phyloP scores from a whole-genome alignment of 805 yeast genomes.

The Ogataea degrootiae region DNA sequence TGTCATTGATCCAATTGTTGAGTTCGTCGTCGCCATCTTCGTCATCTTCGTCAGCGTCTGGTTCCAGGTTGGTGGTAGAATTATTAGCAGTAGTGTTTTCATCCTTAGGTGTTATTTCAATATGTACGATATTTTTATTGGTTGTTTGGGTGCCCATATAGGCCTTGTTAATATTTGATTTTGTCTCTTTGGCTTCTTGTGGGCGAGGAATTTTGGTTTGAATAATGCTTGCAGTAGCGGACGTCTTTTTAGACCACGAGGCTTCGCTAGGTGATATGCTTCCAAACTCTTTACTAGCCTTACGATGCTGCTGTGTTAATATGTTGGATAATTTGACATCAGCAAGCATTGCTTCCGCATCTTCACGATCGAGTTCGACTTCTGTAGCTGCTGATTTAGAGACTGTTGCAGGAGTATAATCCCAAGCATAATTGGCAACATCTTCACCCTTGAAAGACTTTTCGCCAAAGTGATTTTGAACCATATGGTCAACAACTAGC shows the following conservation, averaged over 20 bases:
- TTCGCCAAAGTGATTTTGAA: constrained; percentile 54
- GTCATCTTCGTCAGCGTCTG: not conserved
- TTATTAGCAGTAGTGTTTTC: too few species aligned
- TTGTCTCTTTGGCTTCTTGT: too few species aligned
- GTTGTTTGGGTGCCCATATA: too few species aligned
- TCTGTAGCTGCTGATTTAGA: not conserved
- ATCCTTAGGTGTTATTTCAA: too few species aligned
- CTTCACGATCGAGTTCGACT: constrained; percentile 3
- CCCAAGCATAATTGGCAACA: constrained; percentile 15
- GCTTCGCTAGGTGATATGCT: constrained; percentile 14
- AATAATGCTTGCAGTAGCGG: too few species aligned
- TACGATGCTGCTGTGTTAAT: constrained; percentile 31
- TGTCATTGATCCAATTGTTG: constrained; percentile 46
- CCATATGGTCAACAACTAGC: constrained; percentile 84
- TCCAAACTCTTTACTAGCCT: constrained; percentile 33
- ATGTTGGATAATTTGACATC: constrained; percentile 21
- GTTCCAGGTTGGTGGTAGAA: too few species aligned
- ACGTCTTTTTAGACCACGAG: too few species aligned
- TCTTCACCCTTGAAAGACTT: constrained; percentile 22
- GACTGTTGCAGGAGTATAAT: not conserved
- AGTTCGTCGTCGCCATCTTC: not conserved
- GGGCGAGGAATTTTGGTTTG: too few species aligned
- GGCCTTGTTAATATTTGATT: too few species aligned
- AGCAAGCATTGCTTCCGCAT: constrained; percentile 1
- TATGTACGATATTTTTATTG: too few species aligned